phyloP scores from a whole-genome alignment of 208 protist genomes.

The Acanthamoeba lenticulata region DNA sequence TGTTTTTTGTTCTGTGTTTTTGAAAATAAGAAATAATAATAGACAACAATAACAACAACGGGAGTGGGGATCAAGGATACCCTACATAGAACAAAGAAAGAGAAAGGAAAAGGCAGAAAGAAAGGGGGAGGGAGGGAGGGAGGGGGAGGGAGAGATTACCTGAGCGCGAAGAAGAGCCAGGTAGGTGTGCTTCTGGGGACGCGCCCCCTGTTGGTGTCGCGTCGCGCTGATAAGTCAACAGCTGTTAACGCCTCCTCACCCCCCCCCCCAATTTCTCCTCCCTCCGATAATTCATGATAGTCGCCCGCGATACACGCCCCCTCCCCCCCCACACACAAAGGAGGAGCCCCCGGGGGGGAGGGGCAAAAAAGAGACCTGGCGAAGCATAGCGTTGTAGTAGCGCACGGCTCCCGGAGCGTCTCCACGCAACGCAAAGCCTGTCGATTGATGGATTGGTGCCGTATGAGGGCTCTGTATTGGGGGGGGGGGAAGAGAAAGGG shows the following conservation, averaged over 20 bases:
- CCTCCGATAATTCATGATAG: too few relatives aligned
- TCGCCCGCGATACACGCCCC: too few relatives aligned
- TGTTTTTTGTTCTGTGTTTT: too few relatives aligned
- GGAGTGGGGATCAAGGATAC: too few relatives aligned
- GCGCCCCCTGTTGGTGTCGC: not conserved
- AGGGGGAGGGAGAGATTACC: not conserved
- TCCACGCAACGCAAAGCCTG: not conserved
- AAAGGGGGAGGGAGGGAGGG: too few relatives aligned
- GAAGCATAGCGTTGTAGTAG: not conserved
- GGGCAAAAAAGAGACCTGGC: not conserved
- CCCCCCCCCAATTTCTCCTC: not conserved
- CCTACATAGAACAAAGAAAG: too few relatives aligned
- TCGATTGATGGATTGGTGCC: too few relatives aligned
- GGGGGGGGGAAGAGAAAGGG: not conserved
- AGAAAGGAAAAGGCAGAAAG: not conserved
- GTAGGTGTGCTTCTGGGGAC: too few relatives aligned
- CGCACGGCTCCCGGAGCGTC: not conserved
- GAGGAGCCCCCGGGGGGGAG: too few relatives aligned
- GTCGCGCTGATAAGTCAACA: not conserved
- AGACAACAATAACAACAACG: not conserved
- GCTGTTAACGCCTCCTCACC: not conserved
- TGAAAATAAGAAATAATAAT: not conserved
- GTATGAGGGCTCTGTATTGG: too few relatives aligned
- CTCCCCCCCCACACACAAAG: too few relatives aligned
- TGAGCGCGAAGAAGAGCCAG: not conserved